Percentiles rank a stretch among this genome's conserved stretches.
Evolutionary conservation across 31 red algal genomes (phyloP).

Genomic region (Porphyra umbilicalis): DNA sequence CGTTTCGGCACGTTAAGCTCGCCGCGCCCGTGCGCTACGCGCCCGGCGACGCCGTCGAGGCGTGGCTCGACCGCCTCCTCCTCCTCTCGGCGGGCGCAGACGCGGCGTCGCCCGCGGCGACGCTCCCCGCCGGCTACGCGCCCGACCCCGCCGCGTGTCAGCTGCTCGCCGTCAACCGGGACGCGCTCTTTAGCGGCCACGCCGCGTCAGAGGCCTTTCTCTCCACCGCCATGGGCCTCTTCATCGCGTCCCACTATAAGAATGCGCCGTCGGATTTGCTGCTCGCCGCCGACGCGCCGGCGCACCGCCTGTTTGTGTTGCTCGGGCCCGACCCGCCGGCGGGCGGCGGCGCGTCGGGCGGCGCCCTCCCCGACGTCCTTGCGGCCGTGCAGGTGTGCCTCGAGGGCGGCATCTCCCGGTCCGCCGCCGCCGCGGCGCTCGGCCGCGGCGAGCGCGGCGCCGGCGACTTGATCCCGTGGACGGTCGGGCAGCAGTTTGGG

Average conservation of each 20-base stretch:
- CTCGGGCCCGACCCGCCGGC: constrained; percentile 32
- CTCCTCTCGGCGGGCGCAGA: constrained; percentile 75
- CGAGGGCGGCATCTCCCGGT: constrained; percentile 74
- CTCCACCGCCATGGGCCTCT: constrained; percentile 75
- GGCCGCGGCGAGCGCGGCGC: constrained; percentile 63
- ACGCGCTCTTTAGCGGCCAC: constrained; percentile 84
- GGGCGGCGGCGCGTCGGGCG: constrained; percentile 20
- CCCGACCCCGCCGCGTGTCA: constrained; percentile 79
- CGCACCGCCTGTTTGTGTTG: constrained; percentile 79
- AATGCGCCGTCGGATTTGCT: constrained; percentile 96
- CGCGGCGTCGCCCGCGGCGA: constrained; percentile 1
- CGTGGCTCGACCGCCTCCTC: constrained; percentile 86
- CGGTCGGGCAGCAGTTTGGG: constrained; percentile 89
- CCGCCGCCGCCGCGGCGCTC: constrained; percentile 32
- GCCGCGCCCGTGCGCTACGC: constrained; percentile 86
- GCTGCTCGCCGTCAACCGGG: constrained; percentile 79
- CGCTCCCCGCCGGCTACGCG: constrained; percentile 38
- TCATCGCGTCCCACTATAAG: constrained; percentile 89
- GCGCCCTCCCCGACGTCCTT: constrained; percentile 75
- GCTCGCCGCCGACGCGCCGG: constrained; percentile 91
- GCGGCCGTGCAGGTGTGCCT: constrained; percentile 86
- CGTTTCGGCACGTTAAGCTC: constrained; percentile 74
- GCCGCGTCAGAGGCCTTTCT: constrained; percentile 77
- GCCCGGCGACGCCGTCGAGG: constrained; percentile 76
- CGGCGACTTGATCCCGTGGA: constrained; percentile 97